Evolutionary conservation across 2,329 filamentous ascomycete species (phyloP), one percentile per base, ranked within the genome.

Genomic region (Phialophora verrucosa): DNA sequence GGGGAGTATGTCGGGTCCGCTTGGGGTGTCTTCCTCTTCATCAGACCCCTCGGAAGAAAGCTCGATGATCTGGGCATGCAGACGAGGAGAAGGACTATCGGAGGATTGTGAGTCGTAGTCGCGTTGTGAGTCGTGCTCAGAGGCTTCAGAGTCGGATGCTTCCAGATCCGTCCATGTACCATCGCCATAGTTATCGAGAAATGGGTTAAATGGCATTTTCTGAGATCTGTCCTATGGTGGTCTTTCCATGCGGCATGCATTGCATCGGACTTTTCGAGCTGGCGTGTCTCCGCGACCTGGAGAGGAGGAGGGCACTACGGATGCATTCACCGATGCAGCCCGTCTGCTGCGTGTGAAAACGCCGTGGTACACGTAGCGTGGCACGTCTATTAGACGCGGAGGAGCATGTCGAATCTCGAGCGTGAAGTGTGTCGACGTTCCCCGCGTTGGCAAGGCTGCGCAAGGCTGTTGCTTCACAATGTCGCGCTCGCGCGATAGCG

Each of bases 391-490:
- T 54, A 23, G 11, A n/a, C 25, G 51, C 51, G 29, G 12, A 4
- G 14, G 12, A 29, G 25, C 53, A 55, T 35, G 10, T 29, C 8
- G 53, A 35, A 25, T 55, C 35, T 35, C 53, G 29, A n/a, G 17
- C 53, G 53, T 20, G 53, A 55, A 25, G 31, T 6, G 12, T 25
- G 2, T 55, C 10, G 17, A 55, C n/a, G 23, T 55, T 55, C 53
- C 53, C 53, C 53, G n/a, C 53, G 53, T 55, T 35, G 29, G 53
- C 53, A n/a, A 55, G 25, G 53, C 53, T 55, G 29, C 29, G 8
- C 53, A 12, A 42, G 35, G 35, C 35, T 42, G 14, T 17, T 27
- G 25, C 10, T 51, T 23, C 49, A 51, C n/a, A 17, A 23, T 27
- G 27, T 5, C 27, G 27, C 3, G 27, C 27, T 27, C 27, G 27